Conservation (phyloP, 345 rosid species). For the Melastoma malabathricum region DNA sequence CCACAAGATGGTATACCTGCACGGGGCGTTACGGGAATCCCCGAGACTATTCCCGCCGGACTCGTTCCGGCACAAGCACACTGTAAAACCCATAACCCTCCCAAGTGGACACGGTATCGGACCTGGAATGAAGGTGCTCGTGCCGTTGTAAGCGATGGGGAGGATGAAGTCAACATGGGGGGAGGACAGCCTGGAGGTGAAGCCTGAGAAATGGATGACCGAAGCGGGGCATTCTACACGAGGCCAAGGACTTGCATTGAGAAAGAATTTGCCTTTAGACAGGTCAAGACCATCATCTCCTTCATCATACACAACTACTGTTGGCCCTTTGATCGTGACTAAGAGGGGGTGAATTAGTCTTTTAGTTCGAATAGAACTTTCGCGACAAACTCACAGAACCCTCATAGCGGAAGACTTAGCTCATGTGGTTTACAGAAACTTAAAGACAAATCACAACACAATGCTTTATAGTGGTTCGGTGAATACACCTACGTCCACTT, state of each 20-base stretch:
- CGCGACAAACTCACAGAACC: too few relatives aligned
- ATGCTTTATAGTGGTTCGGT: too few relatives aligned
- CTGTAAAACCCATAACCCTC: slow-evolving; percentile 9
- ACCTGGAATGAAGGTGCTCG: slow-evolving; percentile 8
- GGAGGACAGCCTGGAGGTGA: slow-evolving; percentile 22
- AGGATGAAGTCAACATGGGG: slow-evolving; percentile 22
- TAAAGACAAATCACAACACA: too few relatives aligned
- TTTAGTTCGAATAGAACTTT: too few relatives aligned
- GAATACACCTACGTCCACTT: too few relatives aligned
- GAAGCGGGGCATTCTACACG: slow-evolving; percentile 29
- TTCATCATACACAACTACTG: slow-evolving; percentile 27
- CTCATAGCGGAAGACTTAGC: too few relatives aligned
- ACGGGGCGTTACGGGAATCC: slow-evolving; percentile 23
- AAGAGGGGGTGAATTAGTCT: too few relatives aligned
- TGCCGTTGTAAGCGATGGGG: slow-evolving; percentile 18
- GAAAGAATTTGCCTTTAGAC: slow-evolving; percentile 38
- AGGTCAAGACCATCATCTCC: slow-evolving; percentile 35
- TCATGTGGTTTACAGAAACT: too few relatives aligned
- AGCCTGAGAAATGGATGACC: slow-evolving; percentile 29
- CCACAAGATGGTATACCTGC: slow-evolving; percentile 19
- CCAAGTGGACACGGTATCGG: slow-evolving; percentile 25
- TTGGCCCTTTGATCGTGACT: too few relatives aligned
- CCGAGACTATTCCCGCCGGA: slow-evolving; percentile 23
- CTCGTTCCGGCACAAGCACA: slow-evolving; percentile 19
- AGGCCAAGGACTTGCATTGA: slow-evolving; percentile 57